Conservation (phyloP, 768 basidiomycete genomes). For the Russula lepida region DNA sequence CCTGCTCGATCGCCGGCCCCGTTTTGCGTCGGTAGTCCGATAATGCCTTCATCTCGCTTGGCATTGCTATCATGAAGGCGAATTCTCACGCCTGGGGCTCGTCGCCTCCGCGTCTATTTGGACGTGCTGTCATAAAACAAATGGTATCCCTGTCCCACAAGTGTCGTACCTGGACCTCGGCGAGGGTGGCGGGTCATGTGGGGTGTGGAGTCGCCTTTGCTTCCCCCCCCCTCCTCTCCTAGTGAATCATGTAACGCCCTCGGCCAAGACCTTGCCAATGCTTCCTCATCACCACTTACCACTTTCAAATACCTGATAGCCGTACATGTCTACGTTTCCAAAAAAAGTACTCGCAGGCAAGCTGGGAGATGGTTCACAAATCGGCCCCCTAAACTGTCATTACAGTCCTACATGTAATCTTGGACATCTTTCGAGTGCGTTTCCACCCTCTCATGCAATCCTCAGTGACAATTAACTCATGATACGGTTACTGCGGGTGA, state of each 20-base stretch:
- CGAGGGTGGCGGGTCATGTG: background rate
- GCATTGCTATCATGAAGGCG: background rate
- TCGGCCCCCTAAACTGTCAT: conserved; percentile 1
- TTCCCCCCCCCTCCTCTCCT: background rate
- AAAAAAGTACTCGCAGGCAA: background rate
- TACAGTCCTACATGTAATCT: background rate
- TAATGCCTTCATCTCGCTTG: background rate
- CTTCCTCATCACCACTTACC: background rate
- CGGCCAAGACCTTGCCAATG: background rate
- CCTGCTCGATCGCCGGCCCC: background rate
- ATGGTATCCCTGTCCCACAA: background rate
- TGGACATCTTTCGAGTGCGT: background rate
- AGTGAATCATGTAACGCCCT: background rate
- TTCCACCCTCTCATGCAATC: background rate
- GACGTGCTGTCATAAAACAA: background rate
- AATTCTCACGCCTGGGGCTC: background rate
- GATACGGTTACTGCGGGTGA: background rate
- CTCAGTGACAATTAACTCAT: background rate
- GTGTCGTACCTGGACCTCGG: background rate
- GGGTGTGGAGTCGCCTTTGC: background rate
- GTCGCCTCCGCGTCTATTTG: background rate
- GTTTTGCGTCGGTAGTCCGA: background rate
- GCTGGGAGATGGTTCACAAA: background rate
- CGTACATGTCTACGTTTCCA: background rate
- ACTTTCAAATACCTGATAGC: background rate